phyloP scores from a whole-genome alignment of 2,329 filamentous ascomycete species.

The Alternaria tenuissima region DNA sequence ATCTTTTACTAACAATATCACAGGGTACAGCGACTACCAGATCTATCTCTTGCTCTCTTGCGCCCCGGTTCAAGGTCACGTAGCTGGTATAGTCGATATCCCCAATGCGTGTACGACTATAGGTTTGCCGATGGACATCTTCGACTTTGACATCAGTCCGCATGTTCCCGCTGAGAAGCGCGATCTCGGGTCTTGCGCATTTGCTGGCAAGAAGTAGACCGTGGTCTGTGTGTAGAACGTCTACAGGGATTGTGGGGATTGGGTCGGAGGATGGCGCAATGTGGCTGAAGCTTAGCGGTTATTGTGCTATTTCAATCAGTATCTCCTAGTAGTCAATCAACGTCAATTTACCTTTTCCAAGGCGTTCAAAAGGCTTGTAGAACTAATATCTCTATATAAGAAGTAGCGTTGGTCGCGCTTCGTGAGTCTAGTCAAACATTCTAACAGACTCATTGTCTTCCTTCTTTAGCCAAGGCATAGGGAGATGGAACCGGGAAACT shows the following conservation, averaged over 20 bases:
- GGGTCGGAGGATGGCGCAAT: background rate
- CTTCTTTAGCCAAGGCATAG: background rate
- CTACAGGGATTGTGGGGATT: background rate
- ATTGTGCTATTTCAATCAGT: background rate
- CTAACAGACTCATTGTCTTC: background rate
- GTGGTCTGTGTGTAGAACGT: background rate
- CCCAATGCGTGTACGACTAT: constrained; percentile 91
- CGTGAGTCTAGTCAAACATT: background rate
- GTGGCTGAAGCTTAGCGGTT: background rate
- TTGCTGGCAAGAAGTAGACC: constrained; percentile 52
- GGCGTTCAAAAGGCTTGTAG: background rate
- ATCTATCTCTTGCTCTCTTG: constrained; percentile 86
- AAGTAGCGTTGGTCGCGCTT: background rate
- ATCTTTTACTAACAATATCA: background rate
- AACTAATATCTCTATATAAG: background rate
- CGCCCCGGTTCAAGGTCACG: constrained; percentile 85
- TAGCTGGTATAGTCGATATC: constrained; percentile 87
- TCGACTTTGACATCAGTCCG: constrained; percentile 89
- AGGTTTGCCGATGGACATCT: constrained; percentile 90
- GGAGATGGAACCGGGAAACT: background rate
- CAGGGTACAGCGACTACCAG: constrained; percentile 73
- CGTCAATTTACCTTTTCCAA: background rate
- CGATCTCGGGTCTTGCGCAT: constrained; percentile 77
- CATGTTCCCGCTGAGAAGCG: constrained; percentile 65
- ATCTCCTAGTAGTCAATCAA: background rate